A percentile compares a stretch with the other conserved stretches of the same genome.
phyloP scores from a whole-genome alignment of 2,329 filamentous ascomycete genomes.

The Alternaria brassicicola region DNA sequence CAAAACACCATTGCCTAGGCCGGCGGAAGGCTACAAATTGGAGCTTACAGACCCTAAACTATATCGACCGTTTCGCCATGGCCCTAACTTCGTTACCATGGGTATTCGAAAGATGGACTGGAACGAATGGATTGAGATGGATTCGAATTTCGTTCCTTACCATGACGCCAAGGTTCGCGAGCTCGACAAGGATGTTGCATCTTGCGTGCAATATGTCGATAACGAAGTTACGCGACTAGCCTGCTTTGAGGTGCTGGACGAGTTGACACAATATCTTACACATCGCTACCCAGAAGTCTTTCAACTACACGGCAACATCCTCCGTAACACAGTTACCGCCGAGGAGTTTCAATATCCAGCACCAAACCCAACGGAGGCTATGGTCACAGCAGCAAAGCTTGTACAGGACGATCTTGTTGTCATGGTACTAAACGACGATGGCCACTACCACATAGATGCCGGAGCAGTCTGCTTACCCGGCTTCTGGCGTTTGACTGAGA shows the following conservation, averaged over 20 bases:
- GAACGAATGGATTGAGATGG: conserved; percentile 8
- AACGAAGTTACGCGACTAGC: neutral
- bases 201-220: neutral
- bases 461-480: conserved; percentile 3
- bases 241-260: neutral
- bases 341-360: neutral
- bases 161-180: conserved; percentile 1
- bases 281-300: conserved; percentile 5
- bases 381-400: conserved; percentile 3
- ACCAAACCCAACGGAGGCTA: neutral
- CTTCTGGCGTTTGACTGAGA: conserved; percentile 1
- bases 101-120: conserved; percentile 1
- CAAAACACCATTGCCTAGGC: neutral
- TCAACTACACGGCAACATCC: neutral
- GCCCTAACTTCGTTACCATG: neutral
- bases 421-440: conserved; percentile 1
- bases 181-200: neutral
- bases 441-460: conserved; percentile 4
- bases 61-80: neutral
- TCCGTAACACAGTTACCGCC: neutral
- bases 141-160: conserved; percentile 1
- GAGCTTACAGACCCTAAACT: neutral
- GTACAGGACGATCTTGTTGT: conserved; percentile 1
- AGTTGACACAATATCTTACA: conserved; percentile 5
- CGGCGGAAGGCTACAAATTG: neutral